Evolutionary conservation across 2,329 filamentous ascomycete genomes (phyloP).

Genomic region (Colletotrichum cuscutae): DNA sequence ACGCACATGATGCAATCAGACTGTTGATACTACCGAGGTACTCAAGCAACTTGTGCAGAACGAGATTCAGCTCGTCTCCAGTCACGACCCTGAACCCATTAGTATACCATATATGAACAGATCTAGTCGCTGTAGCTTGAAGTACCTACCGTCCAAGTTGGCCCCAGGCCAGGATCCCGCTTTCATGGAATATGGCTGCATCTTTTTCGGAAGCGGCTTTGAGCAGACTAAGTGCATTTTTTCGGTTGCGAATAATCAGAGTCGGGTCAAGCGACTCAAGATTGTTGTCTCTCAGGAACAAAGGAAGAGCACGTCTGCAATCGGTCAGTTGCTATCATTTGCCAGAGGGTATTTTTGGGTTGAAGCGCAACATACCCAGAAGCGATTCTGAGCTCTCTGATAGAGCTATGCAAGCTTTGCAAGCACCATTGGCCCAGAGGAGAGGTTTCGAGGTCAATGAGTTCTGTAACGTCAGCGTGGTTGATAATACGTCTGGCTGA

Average conservation of each 20-base stretch:
- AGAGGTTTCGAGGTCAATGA: conserved; percentile 76
- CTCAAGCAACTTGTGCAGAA: conserved; percentile 84
- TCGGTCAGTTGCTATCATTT: conserved; percentile 20
- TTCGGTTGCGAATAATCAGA: conserved; percentile 71
- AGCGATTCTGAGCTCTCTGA: conserved; percentile 85
- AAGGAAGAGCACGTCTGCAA: conserved; percentile 68
- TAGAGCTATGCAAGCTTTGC: conserved; percentile 82
- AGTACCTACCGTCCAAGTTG: conserved; percentile 75
- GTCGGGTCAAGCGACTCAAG: conserved; percentile 48
- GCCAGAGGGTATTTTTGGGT: conserved; percentile 28
- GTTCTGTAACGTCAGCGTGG: conserved; percentile 68
- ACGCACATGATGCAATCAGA: conserved; percentile 82
- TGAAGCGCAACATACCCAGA: conserved; percentile 66
- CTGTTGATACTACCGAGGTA: conserved; percentile 87
- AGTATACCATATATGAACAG: conserved; percentile 3
- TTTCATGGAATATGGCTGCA: conserved; percentile 78
- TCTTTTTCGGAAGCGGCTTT: conserved; percentile 77
- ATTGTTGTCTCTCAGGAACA: conserved; percentile 66
- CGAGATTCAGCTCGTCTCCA: conserved; percentile 87
- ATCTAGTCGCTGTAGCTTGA: background rate
- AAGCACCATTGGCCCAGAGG: conserved; percentile 83
- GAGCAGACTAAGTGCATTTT: conserved; percentile 76
- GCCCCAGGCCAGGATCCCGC: conserved; percentile 87
- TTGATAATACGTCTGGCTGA: conserved; percentile 75
- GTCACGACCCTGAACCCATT: conserved; percentile 66